Evolutionary conservation across 2,329 filamentous ascomycete species (phyloP), one percentile per base, ranked within the genome.

Genomic region (Anisogramma anomala): DNA sequence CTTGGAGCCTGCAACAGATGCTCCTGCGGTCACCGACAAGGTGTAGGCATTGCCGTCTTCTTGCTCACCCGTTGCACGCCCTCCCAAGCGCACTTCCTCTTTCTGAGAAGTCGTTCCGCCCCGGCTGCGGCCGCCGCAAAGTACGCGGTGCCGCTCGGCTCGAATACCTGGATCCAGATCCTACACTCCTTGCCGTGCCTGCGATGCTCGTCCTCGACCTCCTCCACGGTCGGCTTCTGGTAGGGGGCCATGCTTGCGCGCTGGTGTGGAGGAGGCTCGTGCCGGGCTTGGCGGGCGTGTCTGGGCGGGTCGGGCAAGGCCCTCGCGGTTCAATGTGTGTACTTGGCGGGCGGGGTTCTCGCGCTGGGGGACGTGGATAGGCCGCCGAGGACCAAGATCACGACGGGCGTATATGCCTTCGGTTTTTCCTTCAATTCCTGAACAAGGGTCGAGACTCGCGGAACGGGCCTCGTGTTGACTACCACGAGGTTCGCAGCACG

Each of bases 401-500:
- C 9, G 36, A 42, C 43, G 39, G 36, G 33, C 39, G 36, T 46
- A 6, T 46, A 46, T 39, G 42, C 36, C 39, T 22, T 39, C 43
- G 23, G 13, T 33, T 15, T 14, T 14, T 13, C 18, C 39, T 34
- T 33, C 11, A 25, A 15, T 19, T 18, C 38, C 33, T 27, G 15
- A 10, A 9, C 31, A 33, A 14, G 22, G 22, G 9, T 6, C 22
- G 22, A 23, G 22, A 7, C 15, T 4, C 26, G 14, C 11, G 20
- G 14, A 15, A 11, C 10, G 19, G 9, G 14, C 22, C 22, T 23
- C 22, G 13, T 20, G 13, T n/a, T n/a, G n/a, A n/a, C n/a, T n/a
- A n/a, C 30, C 33, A 13, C 22, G 22, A 28, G 18, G 23, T 35
- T 28, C 22, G 19, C 38, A 34, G 22, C 10, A 13, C 22, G 38